Evolutionary conservation across 164 flowering plant species (phyloP), one percentile per base, ranked within the genome.

Genomic region (Aristolochia contorta): DNA sequence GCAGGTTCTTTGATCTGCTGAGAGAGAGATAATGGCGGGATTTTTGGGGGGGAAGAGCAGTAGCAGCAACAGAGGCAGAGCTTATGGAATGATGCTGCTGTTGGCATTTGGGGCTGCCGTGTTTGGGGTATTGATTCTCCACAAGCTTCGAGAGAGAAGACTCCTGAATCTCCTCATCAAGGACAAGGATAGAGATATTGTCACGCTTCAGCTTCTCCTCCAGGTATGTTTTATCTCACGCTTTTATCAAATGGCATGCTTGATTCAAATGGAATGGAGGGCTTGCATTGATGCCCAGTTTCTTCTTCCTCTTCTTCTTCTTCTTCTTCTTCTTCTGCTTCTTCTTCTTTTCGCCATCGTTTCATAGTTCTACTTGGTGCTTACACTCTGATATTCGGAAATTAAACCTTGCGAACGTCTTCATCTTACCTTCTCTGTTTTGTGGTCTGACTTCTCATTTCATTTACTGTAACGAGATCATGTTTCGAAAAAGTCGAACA

Each of bases 121-220:
- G 37, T 62, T 79, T 43, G 97, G 85, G 1, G 82, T 85, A 0
- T 75, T 84, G 84, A 65, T 73, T 13, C 67, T 91, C 18, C 86
- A 91, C 74, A 84, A 81, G 79, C 67, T 83, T 55, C 76, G 84
- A 25, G 97, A 91, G 68, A 76, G 79, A 47, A 80, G 87, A 52
- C 71, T 79, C 70, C 73, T 75, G 74, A 69, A 65, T 52, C 80
- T 85, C 59, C 75, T 87, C 53, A 54, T 86, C 74, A 62, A 74
- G 51, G 81, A 83, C 27, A 91, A 83, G 63, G 86, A 91, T 60
- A 69, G 32, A 25, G 63, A 87, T 32, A 75, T 86, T 60, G 6
- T 71, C 51, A 33, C 87, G 57, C 82, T 91, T 71, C 81, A 87
- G 6, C 82, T 77, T 47, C 86, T 78, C 62, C 65, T 87, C 13